These are phyloP conservation scores for Jatropha curcas DNA, from an alignment of 345 rosid species.

Conservation along the genomic window DNA sequence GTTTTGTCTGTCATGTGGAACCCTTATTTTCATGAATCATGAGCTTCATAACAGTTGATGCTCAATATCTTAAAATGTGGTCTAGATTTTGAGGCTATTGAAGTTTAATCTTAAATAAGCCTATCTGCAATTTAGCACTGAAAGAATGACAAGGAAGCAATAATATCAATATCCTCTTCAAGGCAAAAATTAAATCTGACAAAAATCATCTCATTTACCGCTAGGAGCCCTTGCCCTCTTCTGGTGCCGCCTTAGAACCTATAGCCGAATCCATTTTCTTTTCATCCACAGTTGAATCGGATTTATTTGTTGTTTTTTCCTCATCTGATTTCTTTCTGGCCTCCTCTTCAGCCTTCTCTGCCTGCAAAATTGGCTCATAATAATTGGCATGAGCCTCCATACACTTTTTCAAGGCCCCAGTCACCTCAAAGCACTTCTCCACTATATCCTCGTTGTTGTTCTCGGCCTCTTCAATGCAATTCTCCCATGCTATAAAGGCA, in stretches of 20 bases:
- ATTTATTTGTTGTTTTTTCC: not conserved
- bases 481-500: conserved; percentile 69
- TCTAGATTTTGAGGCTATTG: not conserved
- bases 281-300: not conserved
- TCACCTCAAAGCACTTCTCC: conserved; percentile 71
- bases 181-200: not conserved
- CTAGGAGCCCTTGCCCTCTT: not conserved
- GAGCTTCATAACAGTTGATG: not conserved
- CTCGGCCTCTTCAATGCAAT: conserved; percentile 71
- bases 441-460: conserved; percentile 65
- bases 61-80: not conserved
- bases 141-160: not conserved
- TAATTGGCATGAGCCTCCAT: conserved; percentile 81
- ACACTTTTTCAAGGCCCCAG: conserved; percentile 59
- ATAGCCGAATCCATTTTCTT: not conserved
- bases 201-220: not conserved
- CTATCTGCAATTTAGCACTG: not conserved
- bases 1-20: not conserved
- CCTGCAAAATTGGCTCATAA: conserved; percentile 73
- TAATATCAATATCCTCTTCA: conserved; percentile 3
- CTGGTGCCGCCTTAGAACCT: not conserved
- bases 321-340: conserved; percentile 6
- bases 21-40: not conserved
- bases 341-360: conserved; percentile 72
- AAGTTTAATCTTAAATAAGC: not conserved